Base-by-base conservation (phyloP, 208 protist genomes). In the Leishmania mexicana region DNA sequence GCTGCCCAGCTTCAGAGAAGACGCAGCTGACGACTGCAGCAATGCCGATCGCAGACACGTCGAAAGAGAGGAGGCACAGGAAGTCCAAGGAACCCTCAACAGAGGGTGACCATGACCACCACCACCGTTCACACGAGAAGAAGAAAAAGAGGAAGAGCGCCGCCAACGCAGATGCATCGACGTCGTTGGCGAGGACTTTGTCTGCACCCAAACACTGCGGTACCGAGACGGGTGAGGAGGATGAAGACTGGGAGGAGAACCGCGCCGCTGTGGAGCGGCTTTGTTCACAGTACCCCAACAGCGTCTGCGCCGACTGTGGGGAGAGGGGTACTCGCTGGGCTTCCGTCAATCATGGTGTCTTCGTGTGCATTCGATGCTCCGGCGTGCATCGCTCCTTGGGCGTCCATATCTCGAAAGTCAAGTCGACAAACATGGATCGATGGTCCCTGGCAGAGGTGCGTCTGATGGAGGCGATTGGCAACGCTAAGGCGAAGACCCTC, bases 311-410 rank as follows among this genome's bases (percentile, higher is more conserved):
- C n/a, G 95, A 98, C 80, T 98, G 95, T 83, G 90, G 87, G 19
- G 89, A 90, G 78, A 85, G 54, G 62, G 92, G 94, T 15, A 97
- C 96, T 42, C 88, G 93, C 24, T 99, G 97, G 97, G 91, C 96
- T 10, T 95, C 90, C 15, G 91, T 97, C 42, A 98, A 98, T 80
- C 84, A 93, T 58, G 97, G 97, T 60, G 87, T 98, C 17, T 98
- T 99, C 83, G 71, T 98, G 15, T 99, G 97, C 83, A 96, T 98
- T 45, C 90, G 96, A 67, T 99, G 98, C 87, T 89, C 96, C 3
- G 97, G 97, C 42, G 92, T 99, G 45, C 98, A 99, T 83, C 94
- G 98, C 79, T 94, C 91, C 15, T 86, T 99, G 10, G 98, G 98
- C 45, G 89, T 94, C 38, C 96, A 99, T 87, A 81, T 99, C 45